A percentile compares a stretch with the other conserved stretches of the same genome.
These are phyloP conservation scores for Betula pendula DNA, from an alignment of 306 rosid genomes.

Conservation along the genomic window DNA sequence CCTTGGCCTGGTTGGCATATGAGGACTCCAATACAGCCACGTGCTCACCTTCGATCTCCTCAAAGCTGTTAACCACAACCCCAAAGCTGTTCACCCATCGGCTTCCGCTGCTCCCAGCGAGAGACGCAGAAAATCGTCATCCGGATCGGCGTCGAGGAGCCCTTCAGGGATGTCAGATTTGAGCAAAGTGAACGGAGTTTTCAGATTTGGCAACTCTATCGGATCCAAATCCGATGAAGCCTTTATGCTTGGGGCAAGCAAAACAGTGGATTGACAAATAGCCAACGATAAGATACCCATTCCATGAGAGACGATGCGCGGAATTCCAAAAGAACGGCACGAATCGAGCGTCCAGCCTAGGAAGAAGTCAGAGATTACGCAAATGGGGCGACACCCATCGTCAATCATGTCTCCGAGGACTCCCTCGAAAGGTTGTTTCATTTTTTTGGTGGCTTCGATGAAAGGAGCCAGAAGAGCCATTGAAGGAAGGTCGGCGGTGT, in stretches of 20 bases:
- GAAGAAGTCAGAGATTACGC: constrained; percentile 37
- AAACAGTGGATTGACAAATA: not conserved
- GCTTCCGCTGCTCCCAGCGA: not conserved
- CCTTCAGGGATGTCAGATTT: constrained; percentile 10
- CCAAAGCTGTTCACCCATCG: constrained; percentile 33
- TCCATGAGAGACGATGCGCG: constrained; percentile 26
- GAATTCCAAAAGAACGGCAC: constrained; percentile 19
- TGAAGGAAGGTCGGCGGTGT: constrained; percentile 29
- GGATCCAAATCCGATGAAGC: not conserved
- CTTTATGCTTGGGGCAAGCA: not conserved
- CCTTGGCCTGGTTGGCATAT: not conserved
- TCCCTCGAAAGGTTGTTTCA: constrained; percentile 16
- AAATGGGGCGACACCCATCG: constrained; percentile 5
- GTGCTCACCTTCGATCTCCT: constrained; percentile 16
- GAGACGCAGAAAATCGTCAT: not conserved
- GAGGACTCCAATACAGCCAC: constrained; percentile 19
- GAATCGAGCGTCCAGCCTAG: constrained; percentile 23
- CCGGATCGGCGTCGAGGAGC: not conserved
- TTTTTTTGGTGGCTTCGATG: constrained; percentile 14
- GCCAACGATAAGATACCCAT: constrained; percentile 23
- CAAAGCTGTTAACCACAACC: constrained; percentile 28
- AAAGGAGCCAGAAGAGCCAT: constrained; percentile 9
- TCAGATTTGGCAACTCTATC: constrained; percentile 1
- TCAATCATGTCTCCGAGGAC: constrained; percentile 22
- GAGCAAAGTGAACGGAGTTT: constrained; percentile 15